A percentile compares a stretch with the other conserved stretches of the same genome.
These are phyloP conservation scores for Phaeosphaeriaceae sp. DNA, from an alignment of 2,329 filamentous ascomycete genomes.

Conservation along the genomic window DNA sequence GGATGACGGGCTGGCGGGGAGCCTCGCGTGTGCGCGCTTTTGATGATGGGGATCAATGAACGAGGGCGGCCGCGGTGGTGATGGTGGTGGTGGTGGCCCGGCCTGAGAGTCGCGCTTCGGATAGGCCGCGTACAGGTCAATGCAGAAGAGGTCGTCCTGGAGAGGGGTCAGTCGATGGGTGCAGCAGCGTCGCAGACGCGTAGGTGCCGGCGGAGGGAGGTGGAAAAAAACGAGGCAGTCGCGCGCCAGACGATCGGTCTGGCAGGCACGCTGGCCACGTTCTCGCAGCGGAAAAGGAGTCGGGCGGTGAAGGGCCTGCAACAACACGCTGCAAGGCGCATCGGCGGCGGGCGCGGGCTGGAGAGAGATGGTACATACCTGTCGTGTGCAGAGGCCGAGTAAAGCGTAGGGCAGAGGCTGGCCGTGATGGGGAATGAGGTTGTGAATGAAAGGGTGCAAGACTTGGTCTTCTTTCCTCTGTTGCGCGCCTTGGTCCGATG, in stretches of 20 bases:
- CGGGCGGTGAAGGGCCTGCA: conserved; percentile 36
- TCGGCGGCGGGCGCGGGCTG: conserved; percentile 18
- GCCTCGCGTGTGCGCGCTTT: conserved; percentile 34
- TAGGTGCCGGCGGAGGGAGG: conserved; percentile 5
- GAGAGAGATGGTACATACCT: conserved; percentile 39
- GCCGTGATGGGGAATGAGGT: conserved; percentile 38
- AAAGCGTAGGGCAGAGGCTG: conserved; percentile 36
- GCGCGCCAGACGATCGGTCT: conserved; percentile 30
- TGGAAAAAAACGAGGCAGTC: conserved; percentile 13
- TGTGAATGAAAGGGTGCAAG: conserved; percentile 44
- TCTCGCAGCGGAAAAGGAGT: conserved; percentile 42
- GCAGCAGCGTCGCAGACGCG: conserved; percentile 18
- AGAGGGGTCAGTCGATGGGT: conserved; percentile 38
- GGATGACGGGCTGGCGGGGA: conserved; percentile 30
- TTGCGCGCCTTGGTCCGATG: conserved; percentile 43
- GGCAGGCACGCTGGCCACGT: conserved; percentile 40
- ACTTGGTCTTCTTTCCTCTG: conserved; percentile 42
- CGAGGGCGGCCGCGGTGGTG: conserved; percentile 22
- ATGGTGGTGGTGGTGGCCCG: conserved; percentile 41
- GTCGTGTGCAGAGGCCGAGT: conserved; percentile 25
- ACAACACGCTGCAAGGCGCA: conserved; percentile 28
- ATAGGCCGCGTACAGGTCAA: conserved; percentile 49
- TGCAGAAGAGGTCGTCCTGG: conserved; percentile 45
- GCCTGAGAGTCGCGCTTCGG: conserved; percentile 35
- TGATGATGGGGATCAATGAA: conserved; percentile 30